A percentile compares a stretch with the other conserved stretches of the same genome.
Conservation (phyloP, 1,284 basidiomycete species). For the Moniliophthora roreri region DNA sequence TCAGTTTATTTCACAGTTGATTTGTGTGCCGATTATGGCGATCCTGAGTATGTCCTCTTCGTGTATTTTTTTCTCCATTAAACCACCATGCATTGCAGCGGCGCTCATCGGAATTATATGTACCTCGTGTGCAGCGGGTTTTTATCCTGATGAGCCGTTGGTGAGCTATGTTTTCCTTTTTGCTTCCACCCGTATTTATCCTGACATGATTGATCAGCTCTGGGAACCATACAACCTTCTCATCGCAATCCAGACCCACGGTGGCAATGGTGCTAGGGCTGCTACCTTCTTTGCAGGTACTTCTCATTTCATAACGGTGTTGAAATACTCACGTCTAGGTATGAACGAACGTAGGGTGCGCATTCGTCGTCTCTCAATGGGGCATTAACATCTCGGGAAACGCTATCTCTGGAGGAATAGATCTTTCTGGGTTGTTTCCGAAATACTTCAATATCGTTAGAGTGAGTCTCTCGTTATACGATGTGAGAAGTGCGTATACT, state of each 20-base stretch:
- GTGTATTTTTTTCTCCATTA: too few species aligned
- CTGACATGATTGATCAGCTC: neutral
- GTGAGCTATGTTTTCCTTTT: conserved; percentile 14
- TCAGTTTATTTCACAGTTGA: conserved; percentile 31
- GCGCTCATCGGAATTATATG: conserved; percentile 30
- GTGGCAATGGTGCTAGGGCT: conserved; percentile 25
- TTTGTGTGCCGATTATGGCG: conserved; percentile 26
- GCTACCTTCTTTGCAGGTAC: conserved; percentile 32
- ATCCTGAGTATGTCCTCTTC: too few species aligned
- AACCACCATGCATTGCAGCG: conserved; percentile 28
- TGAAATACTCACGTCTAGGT: too few species aligned
- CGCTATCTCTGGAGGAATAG: conserved; percentile 31
- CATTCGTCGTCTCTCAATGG: too few species aligned
- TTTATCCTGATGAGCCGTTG: conserved; percentile 31
- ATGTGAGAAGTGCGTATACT: conserved; percentile 15
- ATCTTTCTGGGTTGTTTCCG: conserved; percentile 26
- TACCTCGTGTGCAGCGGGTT: conserved; percentile 30
- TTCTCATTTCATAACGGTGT: too few species aligned
- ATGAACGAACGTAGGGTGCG: conserved; percentile 19
- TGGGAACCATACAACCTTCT: conserved; percentile 30
- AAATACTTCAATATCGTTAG: conserved; percentile 8
- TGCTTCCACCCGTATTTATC: neutral
- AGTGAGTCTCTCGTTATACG: neutral
- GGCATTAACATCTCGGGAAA: conserved; percentile 24
- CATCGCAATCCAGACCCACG: conserved; percentile 27